phyloP scores from a whole-genome alignment of 805 yeast genomes.

The Saccharomycopsis selenospora region DNA sequence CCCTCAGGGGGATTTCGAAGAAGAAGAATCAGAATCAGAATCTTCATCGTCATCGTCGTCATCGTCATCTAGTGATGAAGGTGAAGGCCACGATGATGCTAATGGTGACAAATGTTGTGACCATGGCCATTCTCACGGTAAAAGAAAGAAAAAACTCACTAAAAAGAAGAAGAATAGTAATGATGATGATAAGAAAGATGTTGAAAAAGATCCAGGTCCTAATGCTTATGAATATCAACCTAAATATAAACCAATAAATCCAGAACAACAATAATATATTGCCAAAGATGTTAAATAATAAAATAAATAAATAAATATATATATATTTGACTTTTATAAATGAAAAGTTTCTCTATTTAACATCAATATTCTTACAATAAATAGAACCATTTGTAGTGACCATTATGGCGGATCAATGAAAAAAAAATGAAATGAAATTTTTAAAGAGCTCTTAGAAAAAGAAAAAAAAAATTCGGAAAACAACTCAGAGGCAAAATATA shows the following conservation, averaged over 20 bases:
- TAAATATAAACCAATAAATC: constrained; percentile 31
- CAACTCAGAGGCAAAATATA: no score
- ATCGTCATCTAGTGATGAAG: constrained; percentile 27
- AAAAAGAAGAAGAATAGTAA: constrained; percentile 30
- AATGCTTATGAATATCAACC: constrained; percentile 92
- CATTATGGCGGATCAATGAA: constrained; percentile 19
- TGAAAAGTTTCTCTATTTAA: no score
- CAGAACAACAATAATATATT: no score
- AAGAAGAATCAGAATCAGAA: constrained; percentile 30
- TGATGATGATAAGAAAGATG: constrained; percentile 30
- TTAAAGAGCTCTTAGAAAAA: no score
- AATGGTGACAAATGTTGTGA: constrained; percentile 18
- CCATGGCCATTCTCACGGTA: constrained; percentile 5
- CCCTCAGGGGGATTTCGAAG: constrained; percentile 61
- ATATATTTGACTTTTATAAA: no score
- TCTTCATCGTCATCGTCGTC: constrained; percentile 27
- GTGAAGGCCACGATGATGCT: constrained; percentile 22
- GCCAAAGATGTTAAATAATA: no score
- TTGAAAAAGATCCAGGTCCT: constrained; percentile 38
- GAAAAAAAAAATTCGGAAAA: no score
- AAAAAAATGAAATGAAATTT: constrained; percentile 6
- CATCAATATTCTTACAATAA: no score
- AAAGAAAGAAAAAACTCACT: constrained; percentile 29
- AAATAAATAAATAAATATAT: constrained; percentile 21
- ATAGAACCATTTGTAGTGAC: constrained; percentile 18